phyloP scores from a whole-genome alignment of 2,329 filamentous ascomycete species.

The Zalaria obscura region DNA sequence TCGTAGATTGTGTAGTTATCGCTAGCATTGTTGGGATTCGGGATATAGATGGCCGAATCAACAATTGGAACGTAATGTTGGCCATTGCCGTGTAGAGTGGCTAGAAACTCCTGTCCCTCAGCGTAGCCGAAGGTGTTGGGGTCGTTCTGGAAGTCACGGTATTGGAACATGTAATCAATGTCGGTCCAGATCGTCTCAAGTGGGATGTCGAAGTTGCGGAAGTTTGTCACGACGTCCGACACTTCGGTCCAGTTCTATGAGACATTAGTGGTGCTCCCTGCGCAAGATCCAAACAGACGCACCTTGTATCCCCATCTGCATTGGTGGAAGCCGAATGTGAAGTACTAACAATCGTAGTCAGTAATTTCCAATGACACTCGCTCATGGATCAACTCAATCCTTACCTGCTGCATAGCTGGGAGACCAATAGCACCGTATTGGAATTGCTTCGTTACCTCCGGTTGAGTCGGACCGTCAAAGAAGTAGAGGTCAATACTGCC shows the following conservation, averaged over 20 bases:
- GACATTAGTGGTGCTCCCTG: too few species aligned
- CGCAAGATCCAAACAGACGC: too few species aligned
- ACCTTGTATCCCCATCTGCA: conserved; percentile 62
- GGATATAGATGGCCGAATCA: conserved; percentile 54
- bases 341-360: conserved; percentile 36
- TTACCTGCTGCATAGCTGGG: conserved; percentile 55
- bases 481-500: conserved; percentile 71
- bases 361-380: too few species aligned
- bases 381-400: too few species aligned
- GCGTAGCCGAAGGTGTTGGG: conserved; percentile 34
- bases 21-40: conserved; percentile 52
- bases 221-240: conserved; percentile 41
- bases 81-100: conserved; percentile 36
- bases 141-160: conserved; percentile 46
- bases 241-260: conserved; percentile 51
- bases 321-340: conserved; percentile 69
- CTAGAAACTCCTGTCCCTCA: conserved; percentile 37
- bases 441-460: conserved; percentile 57
- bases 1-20: conserved; percentile 41
- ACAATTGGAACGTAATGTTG: conserved; percentile 49
- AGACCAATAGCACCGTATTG: conserved; percentile 51
- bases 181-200: conserved; percentile 37
- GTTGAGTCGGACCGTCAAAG: conserved; percentile 56
- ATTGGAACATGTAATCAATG: conserved; percentile 44
- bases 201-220: conserved; percentile 41